Evolutionary conservation across 2,329 filamentous ascomycete species (phyloP), one percentile per base, ranked within the genome.

Genomic region (Acrocalymma vagum): DNA sequence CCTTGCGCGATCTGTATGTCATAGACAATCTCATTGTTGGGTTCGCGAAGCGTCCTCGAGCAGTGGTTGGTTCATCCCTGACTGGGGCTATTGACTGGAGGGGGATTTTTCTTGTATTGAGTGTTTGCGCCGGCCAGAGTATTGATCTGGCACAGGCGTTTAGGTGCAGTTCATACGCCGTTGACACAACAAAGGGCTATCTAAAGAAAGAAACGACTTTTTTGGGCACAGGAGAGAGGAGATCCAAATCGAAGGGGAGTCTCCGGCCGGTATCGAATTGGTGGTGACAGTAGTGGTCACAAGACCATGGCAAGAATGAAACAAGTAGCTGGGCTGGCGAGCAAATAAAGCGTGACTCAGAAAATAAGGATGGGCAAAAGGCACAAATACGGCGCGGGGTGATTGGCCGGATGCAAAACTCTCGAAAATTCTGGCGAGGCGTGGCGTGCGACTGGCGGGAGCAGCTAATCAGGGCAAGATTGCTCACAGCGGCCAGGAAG

Each of bases 331-430:
- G 42, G 49, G 35, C 37, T 26, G 45, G 25, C 29, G 31, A 32
- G 7, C 18, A 30, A 42, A 27, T 29, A 31, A 23, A n/a, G 1
- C 38, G 44, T 36, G 51, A 47, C 30, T 51, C 29, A 49, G 45
- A 49, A n/a, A 42, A 43, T 45, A 32, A 40, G 60, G 61, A 66
- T 64, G 67, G 65, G 63, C 56, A 49, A 38, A 49, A 30, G 35
- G 33, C 29, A 29, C 35, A 51, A 60, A 65, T 62, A 63, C 62
- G 62, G 42, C 58, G 51, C 59, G 58, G 51, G 38, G 32, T 52
- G 26, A 67, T 67, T 67, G 58, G 60, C 56, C 55, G 54, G 58
- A 27, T 16, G 51, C 48, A 42, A 55, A 50, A 55, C 40, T 62
- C 45, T 62, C 33, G 57, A 69, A 64, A 63, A 62, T 52, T 59